Evolutionary conservation across 495 filamentous ascomycete species (phyloP), one percentile per base, ranked within the genome.

Genomic region (Neurospora terricola): DNA sequence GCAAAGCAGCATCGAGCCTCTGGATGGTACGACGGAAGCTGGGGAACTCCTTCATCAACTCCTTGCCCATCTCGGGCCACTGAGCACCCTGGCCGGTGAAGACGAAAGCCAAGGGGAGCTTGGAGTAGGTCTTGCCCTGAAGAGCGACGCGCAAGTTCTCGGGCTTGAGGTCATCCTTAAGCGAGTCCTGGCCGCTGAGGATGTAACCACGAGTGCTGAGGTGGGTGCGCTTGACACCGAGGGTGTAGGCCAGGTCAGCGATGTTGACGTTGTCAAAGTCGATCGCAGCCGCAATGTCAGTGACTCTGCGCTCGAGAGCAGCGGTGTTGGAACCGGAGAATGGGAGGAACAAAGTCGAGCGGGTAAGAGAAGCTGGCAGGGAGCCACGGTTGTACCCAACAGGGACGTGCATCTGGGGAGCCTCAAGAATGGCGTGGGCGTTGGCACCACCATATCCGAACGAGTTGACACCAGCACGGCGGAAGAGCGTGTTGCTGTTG

Each of bases 361-460:
- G 73, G 14, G 39, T 27, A 36, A 54, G 48, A 21, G 39, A 37
- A 70, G 69, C n/a, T 3, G 69, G 30, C 69, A 54, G 40, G 0
- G 38, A 72, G 45, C 69, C 27, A 36, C 66, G 21, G 36, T 72
- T 30, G 38, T 66, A 39, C 6, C 73, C 73, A 10, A 38, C 27
- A 34, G 43, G 59, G 16, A 16, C 5, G 5, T 23, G 38, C 7
- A 48, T 37, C 14, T 73, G 59, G 21, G 74, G 78, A 40, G 80
- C 81, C 42, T 91, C 88, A 1, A 91, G 14, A 39, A 91, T 83
- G 6, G 80, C 82, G 73, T 91, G 88, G 0, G 83, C 82, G 75
- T 91, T 91, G 16, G 86, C 78, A 5, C 89, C 89, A 9, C 89
- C 89, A 74, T 84, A 89, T 0, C 89, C 89, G 70, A 87, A 90